A percentile compares a stretch with the other conserved stretches of the same genome.
Evolutionary conservation across 108 stramenopile genomes (phyloP).

Genomic region (Epipyxis sp.): DNA sequence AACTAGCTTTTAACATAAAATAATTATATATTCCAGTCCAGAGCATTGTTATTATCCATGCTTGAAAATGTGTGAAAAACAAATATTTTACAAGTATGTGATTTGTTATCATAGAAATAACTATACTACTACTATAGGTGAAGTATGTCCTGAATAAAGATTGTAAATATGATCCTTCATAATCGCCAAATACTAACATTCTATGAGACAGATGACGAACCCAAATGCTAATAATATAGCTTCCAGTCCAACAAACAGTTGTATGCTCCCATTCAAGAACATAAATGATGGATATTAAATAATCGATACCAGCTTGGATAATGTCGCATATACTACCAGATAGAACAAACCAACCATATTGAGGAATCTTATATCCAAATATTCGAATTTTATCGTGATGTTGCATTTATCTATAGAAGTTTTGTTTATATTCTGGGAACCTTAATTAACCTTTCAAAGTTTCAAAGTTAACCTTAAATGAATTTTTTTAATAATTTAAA

Average conservation of each 20-base stretch:
- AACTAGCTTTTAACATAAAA: neutral
- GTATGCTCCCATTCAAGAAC: neutral
- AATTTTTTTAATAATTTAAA: no score
- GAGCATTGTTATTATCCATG: conserved; percentile 62
- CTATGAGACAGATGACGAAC: conserved; percentile 67
- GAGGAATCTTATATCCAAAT: conserved; percentile 7
- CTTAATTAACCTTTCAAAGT: no score
- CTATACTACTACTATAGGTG: conserved; percentile 61
- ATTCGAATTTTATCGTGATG: conserved; percentile 5
- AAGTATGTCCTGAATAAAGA: conserved; percentile 62
- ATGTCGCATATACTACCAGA: conserved; percentile 20
- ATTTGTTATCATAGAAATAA: conserved; percentile 64
- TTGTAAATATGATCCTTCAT: conserved; percentile 61
- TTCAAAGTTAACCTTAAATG: no score
- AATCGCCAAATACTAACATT: conserved; percentile 69
- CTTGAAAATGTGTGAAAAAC: conserved; percentile 47
- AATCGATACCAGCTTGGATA: conserved; percentile 17
- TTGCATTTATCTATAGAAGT: no score
- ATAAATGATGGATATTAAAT: conserved; percentile 13
- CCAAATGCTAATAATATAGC: conserved; percentile 55
- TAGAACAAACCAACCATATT: conserved; percentile 8
- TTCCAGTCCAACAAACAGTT: conserved; percentile 60
- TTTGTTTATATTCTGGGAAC: no score
- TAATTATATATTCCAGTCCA: conserved; percentile 56
- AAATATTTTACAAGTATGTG: conserved; percentile 50